Conservation (phyloP, 768 basidiomycete genomes). For the Naganishia randhawae region DNA sequence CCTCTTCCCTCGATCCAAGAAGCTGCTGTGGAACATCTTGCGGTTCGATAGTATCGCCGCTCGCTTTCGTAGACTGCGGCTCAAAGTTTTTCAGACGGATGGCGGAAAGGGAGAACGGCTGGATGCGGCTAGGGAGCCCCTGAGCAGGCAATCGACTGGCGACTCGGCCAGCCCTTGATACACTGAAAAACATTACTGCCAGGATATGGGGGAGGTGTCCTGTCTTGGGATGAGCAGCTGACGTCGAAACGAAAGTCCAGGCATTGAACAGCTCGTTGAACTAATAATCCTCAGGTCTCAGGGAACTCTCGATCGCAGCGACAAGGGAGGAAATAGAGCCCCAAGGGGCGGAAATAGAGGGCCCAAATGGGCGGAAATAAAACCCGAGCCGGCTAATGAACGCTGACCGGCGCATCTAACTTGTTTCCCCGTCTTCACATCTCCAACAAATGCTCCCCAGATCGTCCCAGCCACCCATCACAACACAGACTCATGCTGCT, state of each 20-base stretch:
- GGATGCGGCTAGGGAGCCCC: not conserved
- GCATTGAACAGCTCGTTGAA: not conserved
- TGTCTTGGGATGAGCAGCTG: not conserved
- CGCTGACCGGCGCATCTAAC: not conserved
- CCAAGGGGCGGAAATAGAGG: too few species aligned
- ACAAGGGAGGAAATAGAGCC: not conserved
- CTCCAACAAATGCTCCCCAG: not conserved
- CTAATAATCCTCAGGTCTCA: not conserved
- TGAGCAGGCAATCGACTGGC: not conserved
- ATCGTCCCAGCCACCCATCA: not conserved
- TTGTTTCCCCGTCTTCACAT: not conserved
- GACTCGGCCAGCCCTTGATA: not conserved
- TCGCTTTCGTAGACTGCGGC: not conserved
- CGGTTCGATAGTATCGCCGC: not conserved
- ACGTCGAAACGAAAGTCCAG: not conserved
- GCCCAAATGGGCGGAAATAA: too few species aligned
- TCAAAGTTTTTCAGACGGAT: constrained; percentile 1
- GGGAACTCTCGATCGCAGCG: not conserved
- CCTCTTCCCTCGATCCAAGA: constrained; percentile 35
- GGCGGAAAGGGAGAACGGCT: not conserved
- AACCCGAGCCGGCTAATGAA: not conserved
- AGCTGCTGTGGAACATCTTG: constrained; percentile 22
- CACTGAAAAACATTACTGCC: not conserved
- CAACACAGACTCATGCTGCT: not conserved
- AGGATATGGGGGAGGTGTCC: not conserved